These are phyloP conservation scores for Xylariomycetidae sp. DNA, from an alignment of 2,329 filamentous ascomycete species.

Conservation along the genomic window DNA sequence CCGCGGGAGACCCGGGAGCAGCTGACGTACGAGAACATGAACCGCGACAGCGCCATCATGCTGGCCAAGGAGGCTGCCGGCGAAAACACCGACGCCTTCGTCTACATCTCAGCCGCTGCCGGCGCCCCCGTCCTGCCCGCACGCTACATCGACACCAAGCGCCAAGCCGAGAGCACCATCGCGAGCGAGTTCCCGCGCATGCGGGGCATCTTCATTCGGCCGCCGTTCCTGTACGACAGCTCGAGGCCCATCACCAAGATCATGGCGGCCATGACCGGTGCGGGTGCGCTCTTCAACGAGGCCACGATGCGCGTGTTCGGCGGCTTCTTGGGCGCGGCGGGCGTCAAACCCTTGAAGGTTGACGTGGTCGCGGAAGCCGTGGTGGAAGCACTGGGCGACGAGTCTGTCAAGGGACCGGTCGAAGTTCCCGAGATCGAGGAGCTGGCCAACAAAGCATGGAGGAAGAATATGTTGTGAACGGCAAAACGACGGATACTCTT, in stretches of 20 bases:
- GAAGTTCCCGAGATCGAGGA: constrained; percentile 76
- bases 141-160: constrained; percentile 86
- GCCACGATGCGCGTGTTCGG: constrained; percentile 70
- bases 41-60: constrained; percentile 79
- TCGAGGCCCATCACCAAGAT: constrained; percentile 78
- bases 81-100: constrained; percentile 63
- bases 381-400: constrained; percentile 77
- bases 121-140: constrained; percentile 78
- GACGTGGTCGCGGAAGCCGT: constrained; percentile 85
- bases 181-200: constrained; percentile 65
- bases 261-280: constrained; percentile 70
- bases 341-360: constrained; percentile 79
- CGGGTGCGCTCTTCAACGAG: constrained; percentile 70
- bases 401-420: constrained; percentile 65
- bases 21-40: constrained; percentile 96
- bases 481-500: no score
- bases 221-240: constrained; percentile 84
- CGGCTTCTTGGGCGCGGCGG: constrained; percentile 73
- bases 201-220: constrained; percentile 75
- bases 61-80: constrained; percentile 70
- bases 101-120: constrained; percentile 82
- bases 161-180: constrained; percentile 79
- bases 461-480: constrained; percentile 48
- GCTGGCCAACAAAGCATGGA: constrained; percentile 77
- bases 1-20: constrained; percentile 64